Evolutionary conservation across 2,329 filamentous ascomycete species (phyloP), one percentile per base, ranked within the genome.

Genomic region (Thermothelomyces thermophilus): DNA sequence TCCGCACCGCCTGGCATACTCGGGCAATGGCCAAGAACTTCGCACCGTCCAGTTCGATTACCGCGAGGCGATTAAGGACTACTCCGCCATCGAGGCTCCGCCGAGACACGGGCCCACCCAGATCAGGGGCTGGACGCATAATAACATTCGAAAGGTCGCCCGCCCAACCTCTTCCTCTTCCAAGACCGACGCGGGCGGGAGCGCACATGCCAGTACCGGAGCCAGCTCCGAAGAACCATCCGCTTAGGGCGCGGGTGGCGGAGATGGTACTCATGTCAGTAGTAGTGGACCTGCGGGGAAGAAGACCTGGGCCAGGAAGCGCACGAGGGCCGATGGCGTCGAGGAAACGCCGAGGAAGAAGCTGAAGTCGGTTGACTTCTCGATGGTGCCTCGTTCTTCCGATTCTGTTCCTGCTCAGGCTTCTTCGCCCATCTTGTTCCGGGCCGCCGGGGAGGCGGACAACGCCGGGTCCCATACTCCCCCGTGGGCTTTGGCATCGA

Each of bases 31-130:
- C 17, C 70, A 73, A 14, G 77, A 80, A 57, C 68, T 82, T n/a
- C 74, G 78, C 49, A 79, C 79, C 3, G 76, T 80, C 3, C 75
- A 74, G 33, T 82, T 81, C 55, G 70, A 76, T 50, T 73, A 74
- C 41, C 70, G 68, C 24, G 72, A 74, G 54, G 74, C 76, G 17
- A 79, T 80, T 60, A 81, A 80, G 60, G 77, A 82, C 58, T 79
- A 78, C 37, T 68, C 70, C 3, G 71, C 76, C 2, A 72, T 71
- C 16, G 77, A 80, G 43, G 75, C 77, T 13, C 71, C 79, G 26
- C 78, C 78, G 8, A 72, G 71, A 41, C 75, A 73, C 14, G 78
- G 76, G 0, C 78, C 78, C 0, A 78, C 76, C 11, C 70, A 72
- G 37, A 80, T 82, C 28, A 65, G 78, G 24, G 78, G 77, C 1